Evolutionary conservation across 306 rosid genomes (phyloP), one percentile per base, ranked within the genome.

Genomic region (Chamaecrista fasciculata): DNA sequence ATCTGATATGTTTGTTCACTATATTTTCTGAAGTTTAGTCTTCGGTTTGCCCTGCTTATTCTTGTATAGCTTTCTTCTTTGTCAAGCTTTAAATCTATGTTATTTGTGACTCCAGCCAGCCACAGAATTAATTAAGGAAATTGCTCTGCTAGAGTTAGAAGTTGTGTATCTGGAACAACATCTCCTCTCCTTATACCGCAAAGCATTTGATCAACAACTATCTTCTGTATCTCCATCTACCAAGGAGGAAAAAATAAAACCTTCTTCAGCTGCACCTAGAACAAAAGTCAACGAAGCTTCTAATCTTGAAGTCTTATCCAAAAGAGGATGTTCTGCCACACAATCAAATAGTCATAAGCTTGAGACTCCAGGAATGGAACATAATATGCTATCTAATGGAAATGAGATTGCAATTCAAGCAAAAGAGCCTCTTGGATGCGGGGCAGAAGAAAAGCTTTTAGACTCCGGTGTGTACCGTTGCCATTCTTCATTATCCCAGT

Each of bases 121-220:
- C 31, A 84, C 92, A 34, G 96, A 91, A 72, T 79, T 95, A 62
- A 87, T 95, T n/a, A 95, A 82, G 82, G 97, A 95, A 78, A 89
- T 95, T 66, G 92, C 97, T 0, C 86, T 95, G 36, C 64, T 95
- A 46, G 99, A 95, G 80, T 72, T 87, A 64, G 97, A 95, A 80
- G 99, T 95, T 67, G 86, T 77, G 53, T 87, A 95, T 81, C 86
- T 95, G 83, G 99, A 95, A 67, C 99, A 95, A 34, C 95, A 95
- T 74, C 97, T 95, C 80, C 96, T 95, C 62, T 84, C 95, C 8
- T 73, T 91, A 71, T 95, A 95, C 79, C 95, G 99, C 20, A 87
- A 78, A 77, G 96, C 96, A 52, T 91, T 91, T 75, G 95, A 95
- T 80, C 95, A 81, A 58, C 85, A 84, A 71, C n/a, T 77, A 60